phyloP scores from a whole-genome alignment of 148 eudicot species.

The Arctostaphylos glauca region DNA sequence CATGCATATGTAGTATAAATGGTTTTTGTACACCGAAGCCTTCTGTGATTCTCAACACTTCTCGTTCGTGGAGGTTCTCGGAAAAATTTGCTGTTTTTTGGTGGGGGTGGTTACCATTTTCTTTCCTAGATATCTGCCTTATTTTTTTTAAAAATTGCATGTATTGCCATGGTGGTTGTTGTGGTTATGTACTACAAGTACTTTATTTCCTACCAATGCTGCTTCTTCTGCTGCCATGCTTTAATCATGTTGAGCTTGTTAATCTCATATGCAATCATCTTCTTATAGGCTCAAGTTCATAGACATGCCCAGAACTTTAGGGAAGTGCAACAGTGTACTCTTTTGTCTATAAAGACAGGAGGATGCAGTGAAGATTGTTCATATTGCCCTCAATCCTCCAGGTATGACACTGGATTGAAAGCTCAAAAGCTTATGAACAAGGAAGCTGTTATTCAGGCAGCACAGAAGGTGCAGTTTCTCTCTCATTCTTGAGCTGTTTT shows the following conservation, averaged over 20 bases:
- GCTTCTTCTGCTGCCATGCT: neutral
- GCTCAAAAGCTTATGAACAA: slow-evolving; percentile 78
- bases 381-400: slow-evolving; percentile 95
- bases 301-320: slow-evolving; percentile 97
- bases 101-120: neutral
- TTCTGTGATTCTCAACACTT: neutral
- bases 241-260: neutral
- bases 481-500: neutral
- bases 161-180: neutral
- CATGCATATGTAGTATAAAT: neutral
- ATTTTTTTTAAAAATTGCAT: neutral
- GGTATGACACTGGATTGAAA: slow-evolving; percentile 80
- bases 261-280: neutral
- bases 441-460: slow-evolving; percentile 80
- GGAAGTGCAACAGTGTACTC: slow-evolving; percentile 99
- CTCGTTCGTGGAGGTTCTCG: neutral
- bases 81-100: neutral
- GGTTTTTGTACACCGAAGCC: neutral
- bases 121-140: neutral
- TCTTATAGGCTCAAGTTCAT: slow-evolving; percentile 89
- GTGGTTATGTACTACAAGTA: neutral
- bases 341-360: slow-evolving; percentile 95
- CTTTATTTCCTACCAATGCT: neutral
- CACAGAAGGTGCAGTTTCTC: slow-evolving; percentile 55
- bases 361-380: slow-evolving; percentile 99